A percentile compares a stretch with the other conserved stretches of the same genome.
Conservation (phyloP, 1,139 yeast species). For the Magnusiomyces sp. region DNA sequence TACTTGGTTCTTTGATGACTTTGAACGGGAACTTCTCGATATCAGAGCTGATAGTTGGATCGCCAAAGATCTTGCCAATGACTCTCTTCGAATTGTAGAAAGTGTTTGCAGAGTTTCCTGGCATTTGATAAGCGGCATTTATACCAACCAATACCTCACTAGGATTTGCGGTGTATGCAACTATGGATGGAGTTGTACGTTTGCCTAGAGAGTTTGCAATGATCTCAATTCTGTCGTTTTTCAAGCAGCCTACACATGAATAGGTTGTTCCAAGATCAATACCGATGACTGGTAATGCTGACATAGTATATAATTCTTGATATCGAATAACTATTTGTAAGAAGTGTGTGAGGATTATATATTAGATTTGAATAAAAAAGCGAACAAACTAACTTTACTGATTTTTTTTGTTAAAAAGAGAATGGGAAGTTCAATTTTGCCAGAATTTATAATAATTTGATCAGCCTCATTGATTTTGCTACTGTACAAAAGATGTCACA, state of each 20-base stretch:
- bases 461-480: too few species aligned
- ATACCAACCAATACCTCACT: constrained; percentile 95
- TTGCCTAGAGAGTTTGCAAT: constrained; percentile 98
- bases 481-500: too few species aligned
- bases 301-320: too few species aligned
- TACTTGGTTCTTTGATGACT: constrained; percentile 89
- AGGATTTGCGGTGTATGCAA: constrained; percentile 95
- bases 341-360: too few species aligned
- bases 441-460: too few species aligned
- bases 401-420: too few species aligned
- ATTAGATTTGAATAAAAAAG: too few species aligned
- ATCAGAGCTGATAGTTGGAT: constrained; percentile 92
- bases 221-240: constrained; percentile 85
- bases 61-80: constrained; percentile 97
- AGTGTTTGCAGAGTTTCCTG: constrained; percentile 96
- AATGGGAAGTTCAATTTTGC: too few species aligned
- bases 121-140: constrained; percentile 98
- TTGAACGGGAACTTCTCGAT: constrained; percentile 94
- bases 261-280: too few species aligned
- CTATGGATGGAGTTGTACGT: constrained; percentile 97
- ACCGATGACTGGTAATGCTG: too few species aligned
- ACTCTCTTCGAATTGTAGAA: constrained; percentile 96
- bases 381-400: too few species aligned
- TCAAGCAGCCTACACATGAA: constrained; percentile 93
- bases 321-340: too few species aligned